Conservation (phyloP, 2,329 filamentous ascomycete genomes). For the Gaeumannomyces sp. region DNA sequence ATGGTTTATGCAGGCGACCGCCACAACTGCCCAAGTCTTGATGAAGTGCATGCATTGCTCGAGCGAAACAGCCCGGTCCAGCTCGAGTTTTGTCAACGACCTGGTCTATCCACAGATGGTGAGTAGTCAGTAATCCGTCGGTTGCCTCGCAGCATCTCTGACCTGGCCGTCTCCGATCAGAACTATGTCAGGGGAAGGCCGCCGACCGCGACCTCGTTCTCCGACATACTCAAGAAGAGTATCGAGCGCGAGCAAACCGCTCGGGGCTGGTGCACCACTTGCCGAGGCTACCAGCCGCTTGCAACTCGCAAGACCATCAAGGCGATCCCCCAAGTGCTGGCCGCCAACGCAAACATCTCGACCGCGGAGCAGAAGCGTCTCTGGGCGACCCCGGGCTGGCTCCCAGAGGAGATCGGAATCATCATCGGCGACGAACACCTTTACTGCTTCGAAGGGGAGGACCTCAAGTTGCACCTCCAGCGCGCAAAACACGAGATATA, state of each 20-base stretch:
- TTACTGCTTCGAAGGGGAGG: slow-evolving; percentile 90
- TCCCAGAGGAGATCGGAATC: slow-evolving; percentile 90
- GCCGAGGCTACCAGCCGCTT: slow-evolving; percentile 84
- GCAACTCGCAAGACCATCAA: slow-evolving; percentile 79
- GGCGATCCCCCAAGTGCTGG: slow-evolving; percentile 74
- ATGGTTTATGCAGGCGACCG: slow-evolving; percentile 40
- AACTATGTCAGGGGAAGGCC: neutral
- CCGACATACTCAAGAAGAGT: slow-evolving; percentile 84
- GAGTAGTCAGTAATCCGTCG: slow-evolving; percentile 13
- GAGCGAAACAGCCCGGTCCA: slow-evolving; percentile 76
- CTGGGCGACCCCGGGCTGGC: slow-evolving; percentile 85
- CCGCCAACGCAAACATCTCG: slow-evolving; percentile 71
- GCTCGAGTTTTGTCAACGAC: slow-evolving; percentile 77
- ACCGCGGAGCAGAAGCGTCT: slow-evolving; percentile 68
- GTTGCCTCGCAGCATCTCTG: neutral
- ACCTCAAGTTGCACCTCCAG: slow-evolving; percentile 73
- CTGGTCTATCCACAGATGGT: slow-evolving; percentile 66
- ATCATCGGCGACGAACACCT: slow-evolving; percentile 82
- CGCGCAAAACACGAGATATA: slow-evolving; percentile 73
- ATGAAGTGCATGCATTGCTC: slow-evolving; percentile 84
- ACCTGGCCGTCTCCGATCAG: neutral
- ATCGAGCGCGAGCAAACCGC: slow-evolving; percentile 85
- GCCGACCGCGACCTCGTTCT: slow-evolving; percentile 50
- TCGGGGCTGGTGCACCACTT: slow-evolving; percentile 88
- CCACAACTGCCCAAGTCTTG: slow-evolving; percentile 62